Evolutionary conservation across 2,329 filamentous ascomycete genomes (phyloP).

Genomic region (Apiospora arundinis): DNA sequence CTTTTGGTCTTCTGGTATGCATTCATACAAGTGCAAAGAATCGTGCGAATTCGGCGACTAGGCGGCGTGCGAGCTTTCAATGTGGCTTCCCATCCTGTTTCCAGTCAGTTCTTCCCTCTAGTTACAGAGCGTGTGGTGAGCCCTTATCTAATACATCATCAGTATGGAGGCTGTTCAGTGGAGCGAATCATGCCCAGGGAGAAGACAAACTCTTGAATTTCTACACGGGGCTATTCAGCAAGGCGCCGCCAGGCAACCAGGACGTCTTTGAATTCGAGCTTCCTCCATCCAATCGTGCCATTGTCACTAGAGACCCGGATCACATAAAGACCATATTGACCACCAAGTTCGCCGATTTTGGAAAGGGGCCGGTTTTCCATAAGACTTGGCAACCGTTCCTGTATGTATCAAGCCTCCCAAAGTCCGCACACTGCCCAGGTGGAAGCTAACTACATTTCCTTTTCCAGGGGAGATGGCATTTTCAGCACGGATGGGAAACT

Average conservation of each 20-base stretch:
- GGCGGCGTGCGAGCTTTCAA: constrained; percentile 9
- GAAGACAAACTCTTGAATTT: constrained; percentile 1
- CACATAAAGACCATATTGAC: constrained; percentile 65
- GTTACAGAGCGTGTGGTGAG: background rate
- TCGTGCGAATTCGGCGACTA: background rate
- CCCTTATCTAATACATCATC: background rate
- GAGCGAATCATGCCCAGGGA: background rate
- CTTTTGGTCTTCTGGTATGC: background rate
- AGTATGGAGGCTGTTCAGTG: background rate
- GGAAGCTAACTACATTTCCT: background rate
- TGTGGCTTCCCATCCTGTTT: background rate
- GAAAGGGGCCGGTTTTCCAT: constrained; percentile 52
- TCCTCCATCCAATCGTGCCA: constrained; percentile 40
- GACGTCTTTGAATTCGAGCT: constrained; percentile 46
- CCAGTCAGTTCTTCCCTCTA: background rate
- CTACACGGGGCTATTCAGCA: background rate
- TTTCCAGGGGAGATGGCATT: constrained; percentile 3
- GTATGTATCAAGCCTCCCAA: background rate
- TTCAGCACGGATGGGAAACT: constrained; percentile 48
- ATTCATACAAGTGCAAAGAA: background rate
- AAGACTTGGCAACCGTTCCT: constrained; percentile 52
- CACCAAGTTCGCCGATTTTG: constrained; percentile 61
- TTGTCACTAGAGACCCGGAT: constrained; percentile 59
- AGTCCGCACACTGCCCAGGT: background rate
- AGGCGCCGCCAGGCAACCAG: constrained; percentile 29